Evolutionary conservation across 2,329 filamentous ascomycete genomes (phyloP), one percentile per base, ranked within the genome.

Genomic region (Ophiostoma sp.): DNA sequence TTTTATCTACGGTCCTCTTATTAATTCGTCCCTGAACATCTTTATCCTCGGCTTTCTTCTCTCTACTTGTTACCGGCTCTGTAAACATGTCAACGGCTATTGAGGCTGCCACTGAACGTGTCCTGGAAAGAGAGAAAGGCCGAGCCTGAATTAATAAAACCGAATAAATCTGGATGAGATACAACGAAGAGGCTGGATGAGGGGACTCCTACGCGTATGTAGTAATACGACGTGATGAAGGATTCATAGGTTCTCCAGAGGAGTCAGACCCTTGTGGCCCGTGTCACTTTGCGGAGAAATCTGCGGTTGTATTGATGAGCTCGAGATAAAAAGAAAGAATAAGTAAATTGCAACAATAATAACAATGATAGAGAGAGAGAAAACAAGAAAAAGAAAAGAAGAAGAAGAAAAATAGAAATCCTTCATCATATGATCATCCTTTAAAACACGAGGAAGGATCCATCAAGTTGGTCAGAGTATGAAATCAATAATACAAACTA

Each of bases 201-300:
- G 27, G 2, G 27, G 1, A 27, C 27, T 27, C 1, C 27, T 27
- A 27, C 27, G 27, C 27, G 27, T 27, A 27, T 27, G 27, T 27
- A 27, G 27, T 27, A 27, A 27, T 27, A 27, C 27, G 27, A 27
- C 27, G 27, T 27, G 2, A 27, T 27, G 27, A 27, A 27, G 27
- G 27, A 27, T 27, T 27, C 27, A 27, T 27, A 27, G 27, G 27
- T 27, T 27, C 27, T 55, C 27, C 8, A 49, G 18, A 49, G 47
- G 47, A 55, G 4, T 9, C 27, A 40, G 27, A 60, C 55, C 55
- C 55, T 60, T 18, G 9, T 60, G 55, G 55, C 27, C 55, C 27
- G 55, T 60, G 27, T 38, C 55, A 40, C 2, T 60, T 60, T 60
- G 55, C 27, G 55, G 55, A 60, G 55, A 60, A 60, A 18, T 60